A percentile compares a stretch with the other conserved stretches of the same genome.
Conservation (phyloP, 1,284 basidiomycete species). For the Abortiporus biennis region DNA sequence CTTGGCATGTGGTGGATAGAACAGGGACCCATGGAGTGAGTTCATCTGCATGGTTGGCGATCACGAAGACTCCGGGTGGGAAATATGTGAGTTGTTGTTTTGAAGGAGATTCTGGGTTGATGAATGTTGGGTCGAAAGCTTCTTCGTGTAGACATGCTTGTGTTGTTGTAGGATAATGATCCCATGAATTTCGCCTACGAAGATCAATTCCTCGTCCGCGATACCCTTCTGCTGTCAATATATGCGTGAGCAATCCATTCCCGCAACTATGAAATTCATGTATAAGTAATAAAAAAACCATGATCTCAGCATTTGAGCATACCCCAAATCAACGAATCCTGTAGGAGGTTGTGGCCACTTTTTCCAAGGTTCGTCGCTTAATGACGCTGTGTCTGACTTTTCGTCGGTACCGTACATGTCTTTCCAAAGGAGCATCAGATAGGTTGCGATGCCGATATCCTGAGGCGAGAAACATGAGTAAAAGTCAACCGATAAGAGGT, state of each 20-base stretch:
- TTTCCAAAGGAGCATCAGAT: conserved; percentile 89
- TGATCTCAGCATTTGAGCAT: conserved; percentile 20
- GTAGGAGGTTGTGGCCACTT: conserved; percentile 72
- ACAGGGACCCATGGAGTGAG: conserved; percentile 88
- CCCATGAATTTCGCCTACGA: conserved; percentile 67
- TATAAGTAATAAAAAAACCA: neutral
- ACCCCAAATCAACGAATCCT: conserved; percentile 91
- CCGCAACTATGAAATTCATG: conserved; percentile 53
- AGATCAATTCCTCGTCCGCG: conserved; percentile 80
- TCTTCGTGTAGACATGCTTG: conserved; percentile 54
- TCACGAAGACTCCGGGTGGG: conserved; percentile 60
- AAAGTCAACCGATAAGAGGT: neutral
- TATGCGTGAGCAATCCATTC: conserved; percentile 86
- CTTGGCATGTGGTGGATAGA: conserved; percentile 51
- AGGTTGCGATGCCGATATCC: conserved; percentile 92
- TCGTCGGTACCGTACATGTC: conserved; percentile 43
- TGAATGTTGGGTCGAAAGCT: conserved; percentile 56
- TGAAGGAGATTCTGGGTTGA: conserved; percentile 7
- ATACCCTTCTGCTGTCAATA: conserved; percentile 82
- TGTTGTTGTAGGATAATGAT: conserved; percentile 59
- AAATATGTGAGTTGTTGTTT: conserved; percentile 21
- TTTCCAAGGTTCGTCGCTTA: conserved; percentile 46
- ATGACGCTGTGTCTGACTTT: conserved; percentile 5
- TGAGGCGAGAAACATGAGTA: conserved; percentile 17
- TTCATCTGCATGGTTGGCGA: conserved; percentile 97